These are phyloP conservation scores for Bacidia rubella DNA, from an alignment of 495 filamentous ascomycete genomes.

Conservation along the genomic window DNA sequence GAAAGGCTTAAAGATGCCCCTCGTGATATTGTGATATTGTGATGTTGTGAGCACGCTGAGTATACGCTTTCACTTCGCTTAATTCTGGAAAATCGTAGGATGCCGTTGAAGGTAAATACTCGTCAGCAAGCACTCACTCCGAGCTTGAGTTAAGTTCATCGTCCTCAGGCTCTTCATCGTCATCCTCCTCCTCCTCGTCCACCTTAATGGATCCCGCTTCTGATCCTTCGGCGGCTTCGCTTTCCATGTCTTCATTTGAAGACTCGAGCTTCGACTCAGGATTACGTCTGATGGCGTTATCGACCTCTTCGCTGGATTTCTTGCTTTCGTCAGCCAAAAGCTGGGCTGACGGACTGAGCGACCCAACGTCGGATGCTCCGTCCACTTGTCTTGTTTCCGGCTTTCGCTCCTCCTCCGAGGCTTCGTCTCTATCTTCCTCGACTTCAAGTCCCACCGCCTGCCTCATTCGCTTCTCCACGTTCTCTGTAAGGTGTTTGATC, in stretches of 20 bases:
- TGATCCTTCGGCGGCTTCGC: background rate
- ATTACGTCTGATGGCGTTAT: too few relatives aligned
- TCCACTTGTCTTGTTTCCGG: too few relatives aligned
- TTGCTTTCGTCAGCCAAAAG: too few relatives aligned
- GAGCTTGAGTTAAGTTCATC: background rate
- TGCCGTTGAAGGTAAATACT: too few relatives aligned
- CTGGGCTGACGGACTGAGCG: too few relatives aligned
- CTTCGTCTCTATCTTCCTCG: conserved; percentile 6
- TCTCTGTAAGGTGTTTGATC: conserved; percentile 8
- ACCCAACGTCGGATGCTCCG: too few relatives aligned
- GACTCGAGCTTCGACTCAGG: background rate
- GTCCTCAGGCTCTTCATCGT: background rate
- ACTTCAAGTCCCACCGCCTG: conserved; percentile 9
- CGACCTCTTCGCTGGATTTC: too few relatives aligned
- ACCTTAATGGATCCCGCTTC: background rate
- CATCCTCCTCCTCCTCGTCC: background rate
- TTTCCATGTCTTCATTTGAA: background rate
- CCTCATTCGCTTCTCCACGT: conserved; percentile 12
- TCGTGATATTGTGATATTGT: too few relatives aligned
- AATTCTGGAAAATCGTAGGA: too few relatives aligned
- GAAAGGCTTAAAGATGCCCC: too few relatives aligned
- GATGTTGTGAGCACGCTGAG: too few relatives aligned
- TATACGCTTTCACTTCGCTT: too few relatives aligned
- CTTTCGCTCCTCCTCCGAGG: background rate
- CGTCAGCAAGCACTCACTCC: background rate